phyloP scores from a whole-genome alignment of 495 filamentous ascomycete genomes.

The Xylaria flabelliformis region DNA sequence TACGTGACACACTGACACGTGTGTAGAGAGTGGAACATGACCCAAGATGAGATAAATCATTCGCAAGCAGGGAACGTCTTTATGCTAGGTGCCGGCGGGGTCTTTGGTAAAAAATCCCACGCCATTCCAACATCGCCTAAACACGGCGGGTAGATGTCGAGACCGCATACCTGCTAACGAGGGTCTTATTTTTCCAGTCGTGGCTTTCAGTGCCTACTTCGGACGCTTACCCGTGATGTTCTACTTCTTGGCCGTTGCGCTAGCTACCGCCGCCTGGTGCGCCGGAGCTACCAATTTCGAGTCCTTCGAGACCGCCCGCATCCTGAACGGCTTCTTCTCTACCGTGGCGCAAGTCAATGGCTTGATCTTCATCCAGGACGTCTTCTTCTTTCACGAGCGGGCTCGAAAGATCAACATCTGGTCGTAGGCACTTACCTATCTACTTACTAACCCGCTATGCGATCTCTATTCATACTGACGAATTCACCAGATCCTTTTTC shows the following conservation, averaged over 20 bases:
- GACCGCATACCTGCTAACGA: background rate
- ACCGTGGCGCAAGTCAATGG: constrained; percentile 60
- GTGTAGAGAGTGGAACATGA: constrained; percentile 52
- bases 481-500: constrained; percentile 39
- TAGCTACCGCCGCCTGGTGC: constrained; percentile 61
- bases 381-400: constrained; percentile 71
- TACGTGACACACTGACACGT: background rate
- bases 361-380: constrained; percentile 69
- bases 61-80: constrained; percentile 64
- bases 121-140: background rate
- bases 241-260: constrained; percentile 58
- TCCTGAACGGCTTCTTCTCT: constrained; percentile 69
- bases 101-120: constrained; percentile 45
- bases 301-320: constrained; percentile 64
- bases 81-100: constrained; percentile 62
- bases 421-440: constrained; percentile 40
- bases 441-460: constrained; percentile 37
- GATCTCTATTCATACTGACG: constrained; percentile 30
- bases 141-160: background rate
- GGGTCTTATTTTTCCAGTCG: constrained; percentile 38
- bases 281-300: constrained; percentile 59
- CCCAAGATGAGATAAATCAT: constrained; percentile 59
- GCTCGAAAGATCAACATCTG: constrained; percentile 69
- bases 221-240: constrained; percentile 67
- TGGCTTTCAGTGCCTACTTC: constrained; percentile 62